Evolutionary conservation across 129 eudicot genomes (phyloP), one percentile per base, ranked within the genome.

Genomic region (Chrysanthemum makinoi): DNA sequence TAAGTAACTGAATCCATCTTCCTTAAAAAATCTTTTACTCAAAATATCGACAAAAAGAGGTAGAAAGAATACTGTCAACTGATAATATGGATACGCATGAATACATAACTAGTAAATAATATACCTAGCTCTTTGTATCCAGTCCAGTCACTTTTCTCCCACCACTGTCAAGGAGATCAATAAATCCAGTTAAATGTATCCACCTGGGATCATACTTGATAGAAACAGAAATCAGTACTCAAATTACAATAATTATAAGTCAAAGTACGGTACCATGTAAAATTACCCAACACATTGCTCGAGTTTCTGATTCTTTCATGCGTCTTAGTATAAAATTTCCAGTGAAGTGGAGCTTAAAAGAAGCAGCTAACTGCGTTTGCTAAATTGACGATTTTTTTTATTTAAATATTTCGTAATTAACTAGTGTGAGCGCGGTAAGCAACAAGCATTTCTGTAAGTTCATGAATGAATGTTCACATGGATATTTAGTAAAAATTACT

Each of bases 111-210:
- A 55, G 69, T 66, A 39, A 10, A 54, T 28, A 51, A 65, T 22
- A 35, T 86, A 91, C 97, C 97, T 82, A 91, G 93, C 84, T 91
- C 97, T 79, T 91, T 91, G 82, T 91, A 91, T 80, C 96, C 94
- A 48, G 93, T 91, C 96, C 94, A 88, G 72, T 91, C 97, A 91
- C 97, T 91, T 82, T 91, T 91, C 90, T 91, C 97, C 97, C 97
- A 91, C 96, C 97, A 91, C 96, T 91, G 96, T 81, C 93, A 88
- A 91, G 88, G 86, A 88, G 86, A 91, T 82, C 74, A 91, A 88
- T 68, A 88, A 91, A 91, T 86, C 92, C 96, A 86, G 82, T 83
- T 88, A 86, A 87, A 88, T 75, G 83, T 79, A 88, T 83, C 85
- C 82, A 88, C 95, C 95, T 88, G 86, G 89, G 91, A 87, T 88